Base-by-base conservation (phyloP, 164 flowering plant genomes). In the Sedum album region DNA sequence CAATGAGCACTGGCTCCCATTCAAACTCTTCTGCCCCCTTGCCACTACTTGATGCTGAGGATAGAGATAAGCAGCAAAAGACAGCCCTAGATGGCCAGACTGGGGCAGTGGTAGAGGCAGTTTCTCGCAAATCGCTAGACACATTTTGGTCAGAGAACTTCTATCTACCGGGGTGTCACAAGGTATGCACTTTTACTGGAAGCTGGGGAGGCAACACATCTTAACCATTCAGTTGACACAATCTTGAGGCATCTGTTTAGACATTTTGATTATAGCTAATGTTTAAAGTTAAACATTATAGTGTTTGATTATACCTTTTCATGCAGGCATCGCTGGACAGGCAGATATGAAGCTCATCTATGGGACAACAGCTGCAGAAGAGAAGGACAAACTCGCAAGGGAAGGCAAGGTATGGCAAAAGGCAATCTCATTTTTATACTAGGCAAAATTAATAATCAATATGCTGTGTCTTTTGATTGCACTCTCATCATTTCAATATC, bases 331-430 rank as follows among this genome's bases (percentile, higher is more conserved):
- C 85, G 98, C 75, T 93, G 98, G 98, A 93, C 98, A 1, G 98
- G 98, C 5, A 85, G 96, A 82, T 93, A 90, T 76, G 98, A 93
- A 72, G 98, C 98, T 38, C 98, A 93, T 88, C 74, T 93, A 8
- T 90, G 98, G 98, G 98, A 93, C 68, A 93, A 93, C 67, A 93
- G 97, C 62, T 93, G 96, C 74, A 82, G 95, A 78, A 86, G 98
- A 76, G 98, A 93, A 76, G 98, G 98, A 65, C 98, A 93, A 79
- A 87, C 96, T 67, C 81, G 98, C 0, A 93, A 93, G 76, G 98
- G 98, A 67, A 80, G 97, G 63, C 98, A 93, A 87, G 98, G 98
- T 90, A 79, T 71, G 42, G 7, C n/a, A 35, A 1, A 26, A 44
- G 41, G 55, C 69, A 60, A 41, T 35, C 51, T 18, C 20, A 55